These are phyloP conservation scores for Heliosperma pusillum DNA, from an alignment of 148 eudicot genomes.

Conservation along the genomic window DNA sequence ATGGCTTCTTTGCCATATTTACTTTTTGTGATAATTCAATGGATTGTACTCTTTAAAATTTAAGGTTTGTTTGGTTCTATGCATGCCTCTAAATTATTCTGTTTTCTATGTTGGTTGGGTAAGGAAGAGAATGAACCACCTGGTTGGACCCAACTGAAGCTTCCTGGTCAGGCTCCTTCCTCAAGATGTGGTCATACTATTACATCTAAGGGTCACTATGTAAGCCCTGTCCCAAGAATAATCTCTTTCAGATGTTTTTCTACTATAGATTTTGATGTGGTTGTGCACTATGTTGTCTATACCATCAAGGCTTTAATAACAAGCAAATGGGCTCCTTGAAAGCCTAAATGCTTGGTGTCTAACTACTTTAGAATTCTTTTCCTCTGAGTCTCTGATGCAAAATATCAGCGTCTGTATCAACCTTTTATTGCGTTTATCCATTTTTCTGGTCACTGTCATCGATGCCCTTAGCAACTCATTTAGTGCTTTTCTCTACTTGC, in stretches of 20 bases:
- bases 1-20: neutral
- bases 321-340: neutral
- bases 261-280: neutral
- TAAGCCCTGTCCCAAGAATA: slow-evolving; percentile 29
- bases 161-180: slow-evolving; percentile 97
- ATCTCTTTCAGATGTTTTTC: neutral
- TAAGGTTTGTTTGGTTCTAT: neutral
- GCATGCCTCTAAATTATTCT: slow-evolving; percentile 2
- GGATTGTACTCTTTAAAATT: neutral
- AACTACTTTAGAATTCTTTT: neutral
- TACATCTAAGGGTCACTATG: slow-evolving; percentile 91
- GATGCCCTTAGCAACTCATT: neutral
- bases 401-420: neutral
- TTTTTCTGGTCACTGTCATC: neutral
- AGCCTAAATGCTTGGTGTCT: neutral
- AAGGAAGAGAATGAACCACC: slow-evolving; percentile 98
- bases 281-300: neutral
- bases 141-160: slow-evolving; percentile 98
- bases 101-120: slow-evolving; percentile 39
- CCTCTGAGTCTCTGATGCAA: neutral
- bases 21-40: neutral
- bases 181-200: slow-evolving; percentile 92
- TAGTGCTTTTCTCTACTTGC: neutral
- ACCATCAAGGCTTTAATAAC: neutral
- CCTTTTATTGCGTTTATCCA: neutral